Percentiles rank a stretch among this genome's conserved stretches.
These are phyloP conservation scores for Boletus sp. DNA, from an alignment of 768 basidiomycete species.

Conservation along the genomic window DNA sequence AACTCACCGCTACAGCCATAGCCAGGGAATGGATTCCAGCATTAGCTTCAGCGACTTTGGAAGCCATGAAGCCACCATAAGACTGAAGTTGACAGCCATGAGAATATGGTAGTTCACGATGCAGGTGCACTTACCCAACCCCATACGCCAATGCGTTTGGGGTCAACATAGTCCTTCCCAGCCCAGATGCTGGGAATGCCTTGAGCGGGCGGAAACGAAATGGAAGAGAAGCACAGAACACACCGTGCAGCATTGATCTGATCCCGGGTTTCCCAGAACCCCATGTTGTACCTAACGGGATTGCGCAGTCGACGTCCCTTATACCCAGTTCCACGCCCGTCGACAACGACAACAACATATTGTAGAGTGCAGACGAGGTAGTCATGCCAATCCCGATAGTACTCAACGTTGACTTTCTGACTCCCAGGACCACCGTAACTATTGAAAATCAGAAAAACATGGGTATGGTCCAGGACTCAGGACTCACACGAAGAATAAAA, in stretches of 20 bases:
- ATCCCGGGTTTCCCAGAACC: slow-evolving; percentile 85
- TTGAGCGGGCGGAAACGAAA: neutral
- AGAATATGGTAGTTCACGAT: neutral
- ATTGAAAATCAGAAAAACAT: slow-evolving; percentile 11
- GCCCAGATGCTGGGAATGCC: slow-evolving; percentile 65
- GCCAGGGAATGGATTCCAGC: slow-evolving; percentile 88
- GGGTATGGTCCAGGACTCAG: neutral
- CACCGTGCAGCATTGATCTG: slow-evolving; percentile 87
- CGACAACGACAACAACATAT: slow-evolving; percentile 85
- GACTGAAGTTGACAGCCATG: slow-evolving; percentile 48
- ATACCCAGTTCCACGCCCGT: slow-evolving; percentile 92
- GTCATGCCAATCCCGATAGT: slow-evolving; percentile 78
- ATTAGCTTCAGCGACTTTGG: slow-evolving; percentile 88
- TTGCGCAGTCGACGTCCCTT: slow-evolving; percentile 85
- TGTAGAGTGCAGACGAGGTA: slow-evolving; percentile 79
- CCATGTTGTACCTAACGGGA: slow-evolving; percentile 84
- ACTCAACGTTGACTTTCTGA: slow-evolving; percentile 71
- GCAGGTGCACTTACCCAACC: slow-evolving; percentile 74
- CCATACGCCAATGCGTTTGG: slow-evolving; percentile 90
- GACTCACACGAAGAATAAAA: slow-evolving; percentile 79
- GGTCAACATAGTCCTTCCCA: slow-evolving; percentile 83
- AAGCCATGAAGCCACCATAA: slow-evolving; percentile 95
- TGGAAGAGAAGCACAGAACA: slow-evolving; percentile 15
- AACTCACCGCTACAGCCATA: slow-evolving; percentile 83
- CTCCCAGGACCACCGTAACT: slow-evolving; percentile 91